Conservation (phyloP, 768 basidiomycete genomes). For the Sutorius australiensis region DNA sequence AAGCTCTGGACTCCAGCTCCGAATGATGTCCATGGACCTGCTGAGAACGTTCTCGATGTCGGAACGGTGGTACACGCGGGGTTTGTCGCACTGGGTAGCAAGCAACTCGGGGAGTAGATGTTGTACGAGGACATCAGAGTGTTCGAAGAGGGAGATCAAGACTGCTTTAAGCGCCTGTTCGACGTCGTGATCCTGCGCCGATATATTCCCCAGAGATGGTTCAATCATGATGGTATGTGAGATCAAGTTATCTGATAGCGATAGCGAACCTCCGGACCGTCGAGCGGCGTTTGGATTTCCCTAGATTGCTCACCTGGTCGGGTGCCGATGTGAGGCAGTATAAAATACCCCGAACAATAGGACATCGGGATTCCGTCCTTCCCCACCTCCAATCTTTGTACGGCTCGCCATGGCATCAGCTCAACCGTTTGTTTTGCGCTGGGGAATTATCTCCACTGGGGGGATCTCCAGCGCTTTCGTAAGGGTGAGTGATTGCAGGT, state of each 20-base stretch:
- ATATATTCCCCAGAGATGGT: constrained; percentile 1
- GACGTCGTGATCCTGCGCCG: background rate
- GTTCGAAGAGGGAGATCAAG: constrained; percentile 58
- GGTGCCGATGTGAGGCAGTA: background rate
- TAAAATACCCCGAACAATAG: constrained; percentile 2
- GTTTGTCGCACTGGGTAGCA: constrained; percentile 20
- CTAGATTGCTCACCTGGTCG: constrained; percentile 3
- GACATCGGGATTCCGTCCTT: background rate
- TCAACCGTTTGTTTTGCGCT: constrained; percentile 50
- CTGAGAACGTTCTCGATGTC: constrained; percentile 55
- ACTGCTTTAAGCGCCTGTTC: constrained; percentile 28
- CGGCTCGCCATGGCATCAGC: constrained; percentile 15
- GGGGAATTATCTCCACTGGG: constrained; percentile 89
- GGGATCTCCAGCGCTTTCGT: constrained; percentile 65
- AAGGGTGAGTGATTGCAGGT: constrained; percentile 42
- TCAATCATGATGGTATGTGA: background rate
- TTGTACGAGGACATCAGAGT: constrained; percentile 52
- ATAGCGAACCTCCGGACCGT: constrained; percentile 1
- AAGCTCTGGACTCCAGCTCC: constrained; percentile 46
- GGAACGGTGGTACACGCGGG: constrained; percentile 29
- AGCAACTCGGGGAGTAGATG: constrained; percentile 55
- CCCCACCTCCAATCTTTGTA: background rate
- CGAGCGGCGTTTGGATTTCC: background rate
- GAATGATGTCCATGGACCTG: constrained; percentile 44
- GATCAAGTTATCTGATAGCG: constrained; percentile 8